Conservation (phyloP, 2,329 filamentous ascomycete species). For the Fusarium papillatum region DNA sequence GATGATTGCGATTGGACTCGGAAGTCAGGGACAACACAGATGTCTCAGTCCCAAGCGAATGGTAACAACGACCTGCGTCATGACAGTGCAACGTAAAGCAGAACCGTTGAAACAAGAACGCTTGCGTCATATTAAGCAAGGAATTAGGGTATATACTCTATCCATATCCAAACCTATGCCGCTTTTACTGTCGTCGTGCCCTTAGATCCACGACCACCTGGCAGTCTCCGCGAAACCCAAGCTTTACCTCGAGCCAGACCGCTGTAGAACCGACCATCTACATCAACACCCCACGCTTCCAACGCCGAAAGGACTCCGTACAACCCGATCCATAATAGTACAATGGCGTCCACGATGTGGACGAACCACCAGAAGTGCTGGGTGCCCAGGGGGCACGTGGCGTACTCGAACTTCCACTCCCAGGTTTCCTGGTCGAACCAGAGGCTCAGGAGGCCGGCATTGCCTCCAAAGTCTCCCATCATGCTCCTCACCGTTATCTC, state of each 20-base stretch:
- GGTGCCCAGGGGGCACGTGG: conserved; percentile 81
- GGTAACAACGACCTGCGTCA: not conserved
- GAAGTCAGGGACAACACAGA: not conserved
- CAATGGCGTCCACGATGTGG: conserved; percentile 78
- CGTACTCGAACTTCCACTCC: conserved; percentile 88
- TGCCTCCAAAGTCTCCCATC: conserved; percentile 98
- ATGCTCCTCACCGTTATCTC: conserved; percentile 97
- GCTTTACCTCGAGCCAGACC: conserved; percentile 32
- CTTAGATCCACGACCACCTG: conserved; percentile 20
- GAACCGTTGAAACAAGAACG: conserved; percentile 22
- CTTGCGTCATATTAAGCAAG: conserved; percentile 30
- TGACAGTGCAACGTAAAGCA: conserved; percentile 9
- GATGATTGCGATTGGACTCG: conserved; percentile 23
- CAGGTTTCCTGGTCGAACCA: conserved; percentile 85
- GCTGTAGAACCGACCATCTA: conserved; percentile 45
- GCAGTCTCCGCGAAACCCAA: conserved; percentile 13
- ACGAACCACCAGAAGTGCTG: conserved; percentile 97
- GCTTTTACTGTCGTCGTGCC: conserved; percentile 21
- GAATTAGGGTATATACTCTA: conserved; percentile 20
- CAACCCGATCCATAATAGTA: conserved; percentile 48
- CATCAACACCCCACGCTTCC: conserved; percentile 50
- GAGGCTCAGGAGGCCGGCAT: conserved; percentile 87
- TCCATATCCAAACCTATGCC: conserved; percentile 40
- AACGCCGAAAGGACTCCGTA: conserved; percentile 44
- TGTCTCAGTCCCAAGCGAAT: conserved; percentile 24